These are phyloP conservation scores for Arabis hirsuta DNA, from an alignment of 345 rosid genomes.

Conservation along the genomic window DNA sequence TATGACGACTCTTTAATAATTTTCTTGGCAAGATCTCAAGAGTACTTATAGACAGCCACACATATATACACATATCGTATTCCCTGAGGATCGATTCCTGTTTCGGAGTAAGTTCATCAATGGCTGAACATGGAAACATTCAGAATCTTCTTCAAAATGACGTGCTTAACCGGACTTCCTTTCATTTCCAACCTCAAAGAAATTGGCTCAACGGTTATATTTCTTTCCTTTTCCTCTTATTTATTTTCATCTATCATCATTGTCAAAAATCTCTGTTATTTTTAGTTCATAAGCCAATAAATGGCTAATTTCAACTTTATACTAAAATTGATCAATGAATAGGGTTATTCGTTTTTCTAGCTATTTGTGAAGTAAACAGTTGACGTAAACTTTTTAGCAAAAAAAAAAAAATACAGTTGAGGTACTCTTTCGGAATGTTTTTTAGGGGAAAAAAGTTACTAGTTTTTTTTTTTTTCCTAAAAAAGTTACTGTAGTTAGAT, in stretches of 20 bases:
- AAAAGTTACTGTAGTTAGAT: not conserved
- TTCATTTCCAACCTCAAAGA: constrained; percentile 49
- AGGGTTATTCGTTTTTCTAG: not conserved
- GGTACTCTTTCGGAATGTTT: not conserved
- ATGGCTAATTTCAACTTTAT: not conserved
- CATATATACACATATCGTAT: not conserved
- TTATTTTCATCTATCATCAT: not conserved
- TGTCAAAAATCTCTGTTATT: not conserved
- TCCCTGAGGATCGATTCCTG: not conserved
- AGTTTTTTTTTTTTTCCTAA: too few species aligned
- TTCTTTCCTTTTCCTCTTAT: not conserved
- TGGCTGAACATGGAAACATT: constrained; percentile 36
- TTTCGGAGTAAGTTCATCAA: constrained; percentile 24
- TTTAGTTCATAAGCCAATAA: not conserved
- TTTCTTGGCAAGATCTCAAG: constrained; percentile 30
- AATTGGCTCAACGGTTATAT: constrained; percentile 52
- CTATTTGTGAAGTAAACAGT: not conserved
- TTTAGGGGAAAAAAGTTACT: not conserved
- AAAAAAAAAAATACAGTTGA: too few species aligned
- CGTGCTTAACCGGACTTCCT: constrained; percentile 38
- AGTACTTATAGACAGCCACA: not conserved
- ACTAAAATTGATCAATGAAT: not conserved
- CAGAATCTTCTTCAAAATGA: constrained; percentile 14
- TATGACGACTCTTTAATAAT: not conserved
- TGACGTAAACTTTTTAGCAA: too few species aligned